These are phyloP conservation scores for Rhodotorula sp. DNA, from an alignment of 1,284 basidiomycete genomes.

Conservation along the genomic window DNA sequence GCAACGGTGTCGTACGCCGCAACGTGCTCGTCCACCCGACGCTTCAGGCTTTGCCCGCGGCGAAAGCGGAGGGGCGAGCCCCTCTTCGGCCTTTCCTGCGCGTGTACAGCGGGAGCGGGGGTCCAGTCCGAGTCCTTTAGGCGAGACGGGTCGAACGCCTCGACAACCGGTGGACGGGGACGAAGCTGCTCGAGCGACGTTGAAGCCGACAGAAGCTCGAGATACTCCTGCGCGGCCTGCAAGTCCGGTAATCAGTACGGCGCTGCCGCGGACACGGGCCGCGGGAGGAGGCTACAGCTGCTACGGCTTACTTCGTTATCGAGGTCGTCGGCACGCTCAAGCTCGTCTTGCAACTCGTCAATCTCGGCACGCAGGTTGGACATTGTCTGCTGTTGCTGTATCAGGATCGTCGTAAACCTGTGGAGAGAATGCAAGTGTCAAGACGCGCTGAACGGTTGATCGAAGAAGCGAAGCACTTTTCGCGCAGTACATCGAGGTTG, in stretches of 20 bases:
- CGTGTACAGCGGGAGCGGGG: not conserved
- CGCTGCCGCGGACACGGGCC: accelerated
- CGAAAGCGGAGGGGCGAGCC: slow-evolving; percentile 1
- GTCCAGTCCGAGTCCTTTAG: not conserved
- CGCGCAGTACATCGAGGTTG: slow-evolving; percentile 21
- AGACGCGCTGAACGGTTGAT: no score
- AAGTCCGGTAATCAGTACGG: not conserved
- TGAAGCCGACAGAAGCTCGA: slow-evolving; percentile 14
- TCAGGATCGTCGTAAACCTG: slow-evolving; percentile 8
- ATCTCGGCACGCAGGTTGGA: slow-evolving; percentile 17
- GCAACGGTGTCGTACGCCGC: slow-evolving; percentile 20
- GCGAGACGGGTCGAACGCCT: slow-evolving; percentile 16
- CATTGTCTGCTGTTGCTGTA: slow-evolving; percentile 21
- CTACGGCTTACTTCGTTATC: slow-evolving; percentile 14
- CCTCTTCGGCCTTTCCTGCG: not conserved
- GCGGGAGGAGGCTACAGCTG: no score
- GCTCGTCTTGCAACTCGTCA: slow-evolving; percentile 19
- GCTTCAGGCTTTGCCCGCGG: slow-evolving; percentile 12
- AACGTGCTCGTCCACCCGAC: slow-evolving; percentile 27
- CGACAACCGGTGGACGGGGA: not conserved
- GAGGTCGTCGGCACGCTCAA: slow-evolving; percentile 14
- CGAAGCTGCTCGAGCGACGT: slow-evolving; percentile 3
- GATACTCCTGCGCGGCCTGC: slow-evolving; percentile 22
- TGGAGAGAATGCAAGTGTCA: no score
- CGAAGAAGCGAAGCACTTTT: slow-evolving; percentile 10